phyloP scores from a whole-genome alignment of 2,329 filamentous ascomycete species.

The Amesomyces nigricolor region DNA sequence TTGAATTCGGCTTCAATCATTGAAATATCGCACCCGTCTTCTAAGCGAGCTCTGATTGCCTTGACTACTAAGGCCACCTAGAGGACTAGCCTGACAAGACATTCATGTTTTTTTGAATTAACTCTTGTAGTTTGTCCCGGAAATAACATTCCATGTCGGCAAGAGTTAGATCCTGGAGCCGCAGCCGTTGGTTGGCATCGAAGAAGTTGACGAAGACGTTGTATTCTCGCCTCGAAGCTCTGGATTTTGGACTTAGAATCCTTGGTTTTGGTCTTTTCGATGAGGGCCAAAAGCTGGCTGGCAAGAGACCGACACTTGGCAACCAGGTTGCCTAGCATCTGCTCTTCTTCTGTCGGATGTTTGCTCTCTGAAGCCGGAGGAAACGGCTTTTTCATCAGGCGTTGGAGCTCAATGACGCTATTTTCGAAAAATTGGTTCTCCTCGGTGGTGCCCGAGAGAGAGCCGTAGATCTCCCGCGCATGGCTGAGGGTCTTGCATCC shows the following conservation, averaged over 20 bases:
- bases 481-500: neutral
- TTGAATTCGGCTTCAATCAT: neutral
- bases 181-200: slow-evolving; percentile 2
- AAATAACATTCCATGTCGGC: slow-evolving; percentile 16
- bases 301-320: neutral
- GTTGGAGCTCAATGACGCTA: neutral
- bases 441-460: neutral
- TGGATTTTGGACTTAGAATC: no score
- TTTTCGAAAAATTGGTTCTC: neutral
- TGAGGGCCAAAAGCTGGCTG: neutral
- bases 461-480: neutral
- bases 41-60: neutral
- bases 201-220: slow-evolving; percentile 24
- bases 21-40: neutral
- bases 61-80: slow-evolving; percentile 2
- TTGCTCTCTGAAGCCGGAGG: neutral
- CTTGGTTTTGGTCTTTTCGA: no score
- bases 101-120: neutral
- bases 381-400: neutral
- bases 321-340: neutral
- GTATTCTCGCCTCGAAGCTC: slow-evolving; percentile 24
- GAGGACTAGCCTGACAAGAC: neutral
- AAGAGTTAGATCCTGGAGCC: slow-evolving; percentile 21
- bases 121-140: neutral
- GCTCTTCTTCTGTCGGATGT: neutral